phyloP scores from a whole-genome alignment of 106 monocot species.

The Dendrobium officinale region DNA sequence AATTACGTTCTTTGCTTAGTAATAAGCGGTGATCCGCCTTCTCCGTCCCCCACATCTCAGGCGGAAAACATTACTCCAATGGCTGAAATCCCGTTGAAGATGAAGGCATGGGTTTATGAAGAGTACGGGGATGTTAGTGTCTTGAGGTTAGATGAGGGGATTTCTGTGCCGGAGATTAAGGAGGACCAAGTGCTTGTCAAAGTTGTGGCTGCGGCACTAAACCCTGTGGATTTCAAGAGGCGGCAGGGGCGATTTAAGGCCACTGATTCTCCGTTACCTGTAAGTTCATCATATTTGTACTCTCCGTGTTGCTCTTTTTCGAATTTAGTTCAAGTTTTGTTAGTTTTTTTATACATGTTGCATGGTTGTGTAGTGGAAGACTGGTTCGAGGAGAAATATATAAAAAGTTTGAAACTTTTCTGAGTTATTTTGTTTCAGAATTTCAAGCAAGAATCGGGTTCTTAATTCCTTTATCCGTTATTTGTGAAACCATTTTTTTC shows the following conservation, averaged over 20 bases:
- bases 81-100: slow-evolving; percentile 36
- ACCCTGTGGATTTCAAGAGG: slow-evolving; percentile 93
- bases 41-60: too few species aligned
- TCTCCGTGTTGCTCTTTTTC: background rate
- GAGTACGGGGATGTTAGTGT: slow-evolving; percentile 65
- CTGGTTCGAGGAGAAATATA: too few species aligned
- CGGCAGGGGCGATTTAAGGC: slow-evolving; percentile 82
- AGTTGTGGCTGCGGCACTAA: slow-evolving; percentile 74
- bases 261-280: slow-evolving; percentile 75
- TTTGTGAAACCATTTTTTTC: too few species aligned
- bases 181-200: slow-evolving; percentile 90
- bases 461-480: too few species aligned
- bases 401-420: too few species aligned
- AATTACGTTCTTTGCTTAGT: too few species aligned
- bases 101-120: slow-evolving; percentile 89
- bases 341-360: background rate
- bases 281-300: slow-evolving; percentile 17
- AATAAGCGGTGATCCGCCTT: too few species aligned
- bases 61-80: too few species aligned
- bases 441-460: too few species aligned
- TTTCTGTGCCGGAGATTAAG: slow-evolving; percentile 53
- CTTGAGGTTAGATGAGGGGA: slow-evolving; percentile 49
- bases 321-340: background rate
- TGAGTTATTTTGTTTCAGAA: too few species aligned
- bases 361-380: too few species aligned